Evolutionary conservation across 768 basidiomycete genomes (phyloP).

Genomic region (Lanmaoa pseudosensibilis): DNA sequence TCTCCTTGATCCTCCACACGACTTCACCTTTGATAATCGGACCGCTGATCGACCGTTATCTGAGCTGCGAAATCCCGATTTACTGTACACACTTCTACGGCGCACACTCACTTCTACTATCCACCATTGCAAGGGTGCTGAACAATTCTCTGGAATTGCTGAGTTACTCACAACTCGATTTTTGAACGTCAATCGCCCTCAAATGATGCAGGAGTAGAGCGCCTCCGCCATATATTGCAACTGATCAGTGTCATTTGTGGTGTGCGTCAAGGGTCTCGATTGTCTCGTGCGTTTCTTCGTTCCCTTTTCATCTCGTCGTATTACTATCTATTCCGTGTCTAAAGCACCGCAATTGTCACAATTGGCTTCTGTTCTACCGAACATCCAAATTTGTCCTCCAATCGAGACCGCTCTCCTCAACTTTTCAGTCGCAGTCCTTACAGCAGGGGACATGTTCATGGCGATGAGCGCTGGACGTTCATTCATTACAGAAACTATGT

Average conservation of each 20-base stretch:
- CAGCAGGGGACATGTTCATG: constrained; percentile 43
- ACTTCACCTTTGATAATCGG: constrained; percentile 61
- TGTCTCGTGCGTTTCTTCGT: constrained; percentile 52
- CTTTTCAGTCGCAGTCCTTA: constrained; percentile 37
- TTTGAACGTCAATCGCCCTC: constrained; percentile 6
- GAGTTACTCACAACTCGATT: constrained; percentile 52
- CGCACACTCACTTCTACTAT: constrained; percentile 76
- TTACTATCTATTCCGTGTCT: neutral
- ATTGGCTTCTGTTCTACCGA: constrained; percentile 31
- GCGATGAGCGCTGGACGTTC: constrained; percentile 44
- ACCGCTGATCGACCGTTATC: constrained; percentile 56
- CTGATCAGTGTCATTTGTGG: constrained; percentile 55
- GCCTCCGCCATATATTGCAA: constrained; percentile 53
- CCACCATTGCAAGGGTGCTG: constrained; percentile 75
- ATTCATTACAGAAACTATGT: constrained; percentile 36
- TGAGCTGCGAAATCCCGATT: constrained; percentile 41
- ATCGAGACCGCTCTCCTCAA: constrained; percentile 35
- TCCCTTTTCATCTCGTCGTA: neutral
- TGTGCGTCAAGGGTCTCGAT: constrained; percentile 70
- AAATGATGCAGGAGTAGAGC: constrained; percentile 33
- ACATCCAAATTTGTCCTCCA: constrained; percentile 27
- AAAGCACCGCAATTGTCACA: constrained; percentile 39
- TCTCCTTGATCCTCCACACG: constrained; percentile 80
- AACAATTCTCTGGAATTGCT: constrained; percentile 58
- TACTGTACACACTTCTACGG: constrained; percentile 58